Evolutionary conservation across 1,284 basidiomycete genomes (phyloP), one percentile per base, ranked within the genome.

Genomic region (Sporisorium scitamineum): DNA sequence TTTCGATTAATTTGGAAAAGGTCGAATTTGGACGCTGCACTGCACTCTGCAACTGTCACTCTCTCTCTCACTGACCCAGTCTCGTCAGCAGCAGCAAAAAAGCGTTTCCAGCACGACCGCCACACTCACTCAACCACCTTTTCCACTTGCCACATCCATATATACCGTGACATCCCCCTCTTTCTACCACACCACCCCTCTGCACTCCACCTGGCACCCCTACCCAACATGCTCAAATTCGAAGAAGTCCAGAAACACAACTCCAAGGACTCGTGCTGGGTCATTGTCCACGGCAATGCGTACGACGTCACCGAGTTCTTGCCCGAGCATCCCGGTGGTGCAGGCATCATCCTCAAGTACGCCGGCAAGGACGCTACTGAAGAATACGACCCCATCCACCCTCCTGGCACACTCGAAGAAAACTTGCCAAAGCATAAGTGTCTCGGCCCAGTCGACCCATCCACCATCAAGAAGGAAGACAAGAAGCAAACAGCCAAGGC

Each of bases 241-340:
- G 83, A 87, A 10, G 88, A 91, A 67, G 90, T 94, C 20, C 90
- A 90, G 9, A 86, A 89, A 81, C 92, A 94, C 83, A 92, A 91
- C 83, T 88, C 79, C 47, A 86, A 90, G 34, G 88, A 93, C 77
- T 92, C 90, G 71, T 94, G 93, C 85, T 95, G 94, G 94, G 92
- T 96, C 70, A 91, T 95, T 78, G 79, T 95, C 2, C 93, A 94
- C 85, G 93, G 89, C 58, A 88, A 90, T 34, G 90, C 90, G 13
- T 92, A 92, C 85, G 92, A 93, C 53, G 45, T 95, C 61, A 95
- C 94, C 8, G 91, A 93, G n/a, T 95, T 96, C 85, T 86, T 96
- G 41, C 87, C 87, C 29, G 81, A 91, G 61, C 93, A 95, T 77
- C 94, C 94, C 1, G 94, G 88, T 87, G 73, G 88, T 87, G 45